Conservation (phyloP, 164 flowering plant genomes). For the Dillenia turbinata region DNA sequence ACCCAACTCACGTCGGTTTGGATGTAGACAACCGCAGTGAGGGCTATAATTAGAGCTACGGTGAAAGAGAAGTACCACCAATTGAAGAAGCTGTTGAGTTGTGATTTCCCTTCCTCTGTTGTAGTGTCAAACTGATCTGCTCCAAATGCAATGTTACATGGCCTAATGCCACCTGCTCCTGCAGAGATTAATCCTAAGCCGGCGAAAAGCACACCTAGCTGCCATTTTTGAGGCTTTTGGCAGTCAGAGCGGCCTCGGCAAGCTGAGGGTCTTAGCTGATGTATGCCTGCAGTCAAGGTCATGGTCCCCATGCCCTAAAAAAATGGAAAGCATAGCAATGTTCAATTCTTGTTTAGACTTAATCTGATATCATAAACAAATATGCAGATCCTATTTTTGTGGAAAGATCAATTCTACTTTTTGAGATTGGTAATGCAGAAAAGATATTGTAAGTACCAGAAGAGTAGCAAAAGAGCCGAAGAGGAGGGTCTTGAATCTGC, state of each 20-base stretch:
- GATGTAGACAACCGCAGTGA: conserved; percentile 51
- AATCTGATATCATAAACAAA: no score
- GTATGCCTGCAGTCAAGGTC: conserved; percentile 39
- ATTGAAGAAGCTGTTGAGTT: conserved; percentile 52
- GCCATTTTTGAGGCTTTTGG: conserved; percentile 31
- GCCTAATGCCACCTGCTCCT: conserved; percentile 63
- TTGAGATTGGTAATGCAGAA: neutral
- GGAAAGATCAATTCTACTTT: no score
- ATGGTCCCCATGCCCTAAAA: conserved; percentile 31
- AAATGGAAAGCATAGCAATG: neutral
- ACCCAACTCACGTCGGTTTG: conserved; percentile 65
- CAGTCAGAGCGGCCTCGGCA: conserved; percentile 24
- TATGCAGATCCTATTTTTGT: no score
- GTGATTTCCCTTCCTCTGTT: conserved; percentile 40
- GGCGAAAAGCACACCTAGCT: conserved; percentile 32
- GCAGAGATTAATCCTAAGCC: conserved; percentile 35
- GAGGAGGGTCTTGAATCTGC: conserved; percentile 38
- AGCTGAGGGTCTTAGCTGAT: conserved; percentile 28
- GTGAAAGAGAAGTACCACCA: conserved; percentile 76
- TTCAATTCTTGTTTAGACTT: no score
- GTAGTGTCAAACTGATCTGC: conserved; percentile 64
- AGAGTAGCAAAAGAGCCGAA: conserved; percentile 40
- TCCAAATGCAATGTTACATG: conserved; percentile 72
- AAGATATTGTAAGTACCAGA: conserved; percentile 22
- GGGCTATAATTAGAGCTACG: conserved; percentile 42